These are phyloP conservation scores for Corniculantispora saksenae DNA, from an alignment of 2,329 filamentous ascomycete genomes.

Conservation along the genomic window DNA sequence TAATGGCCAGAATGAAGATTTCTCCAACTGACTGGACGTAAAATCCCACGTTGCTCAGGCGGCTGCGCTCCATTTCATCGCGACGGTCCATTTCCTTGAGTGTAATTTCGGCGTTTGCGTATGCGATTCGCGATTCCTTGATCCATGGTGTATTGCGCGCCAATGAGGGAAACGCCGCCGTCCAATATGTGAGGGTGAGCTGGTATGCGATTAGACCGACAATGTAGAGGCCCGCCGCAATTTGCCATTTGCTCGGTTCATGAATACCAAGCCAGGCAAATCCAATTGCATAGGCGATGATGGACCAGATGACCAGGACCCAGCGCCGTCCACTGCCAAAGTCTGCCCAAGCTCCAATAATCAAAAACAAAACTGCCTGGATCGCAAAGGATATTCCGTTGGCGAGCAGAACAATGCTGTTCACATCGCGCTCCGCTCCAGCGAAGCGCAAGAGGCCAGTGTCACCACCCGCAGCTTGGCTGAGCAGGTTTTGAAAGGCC, in stretches of 20 bases:
- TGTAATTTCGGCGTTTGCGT: conserved; percentile 48
- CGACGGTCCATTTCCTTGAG: conserved; percentile 60
- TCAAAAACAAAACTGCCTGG: conserved; percentile 58
- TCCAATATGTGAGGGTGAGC: conserved; percentile 69
- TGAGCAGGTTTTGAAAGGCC: conserved; percentile 64
- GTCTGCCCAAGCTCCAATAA: conserved; percentile 57
- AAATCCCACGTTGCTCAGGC: conserved; percentile 64
- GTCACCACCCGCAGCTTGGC: conserved; percentile 58
- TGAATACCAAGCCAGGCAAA: conserved; percentile 70
- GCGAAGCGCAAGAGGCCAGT: conserved; percentile 55
- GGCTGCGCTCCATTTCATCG: conserved; percentile 64
- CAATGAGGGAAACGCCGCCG: conserved; percentile 53
- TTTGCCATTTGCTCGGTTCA: conserved; percentile 58
- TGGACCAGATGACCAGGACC: conserved; percentile 61
- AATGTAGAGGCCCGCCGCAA: conserved; percentile 64
- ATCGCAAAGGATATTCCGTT: conserved; percentile 70
- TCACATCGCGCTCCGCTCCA: conserved; percentile 59
- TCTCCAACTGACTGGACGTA: conserved; percentile 64
- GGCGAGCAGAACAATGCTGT: conserved; percentile 64
- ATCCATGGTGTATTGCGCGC: conserved; percentile 39
- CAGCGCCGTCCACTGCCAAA: conserved; percentile 66
- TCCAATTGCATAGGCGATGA: conserved; percentile 63
- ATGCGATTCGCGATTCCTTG: conserved; percentile 34
- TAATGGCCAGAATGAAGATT: conserved; percentile 62
- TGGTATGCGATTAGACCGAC: conserved; percentile 68